These are phyloP conservation scores for Aspergillus amoenus DNA, from an alignment of 2,329 filamentous ascomycete species.

Conservation along the genomic window DNA sequence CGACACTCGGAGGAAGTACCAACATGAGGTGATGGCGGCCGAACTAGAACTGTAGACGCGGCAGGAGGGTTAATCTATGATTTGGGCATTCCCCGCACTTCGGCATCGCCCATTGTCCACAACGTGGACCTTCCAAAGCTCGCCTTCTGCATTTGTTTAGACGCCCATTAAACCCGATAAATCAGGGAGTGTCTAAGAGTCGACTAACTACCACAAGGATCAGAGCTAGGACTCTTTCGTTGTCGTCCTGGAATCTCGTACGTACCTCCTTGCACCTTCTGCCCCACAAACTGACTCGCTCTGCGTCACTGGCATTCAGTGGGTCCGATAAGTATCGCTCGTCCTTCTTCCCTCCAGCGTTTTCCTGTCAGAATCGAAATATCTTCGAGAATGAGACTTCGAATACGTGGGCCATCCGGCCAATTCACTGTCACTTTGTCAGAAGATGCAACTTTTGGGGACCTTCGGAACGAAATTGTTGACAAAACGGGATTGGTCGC, in stretches of 20 bases:
- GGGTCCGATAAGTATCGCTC: not conserved
- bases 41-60: not conserved
- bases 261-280: not conserved
- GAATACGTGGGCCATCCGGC: constrained; percentile 73
- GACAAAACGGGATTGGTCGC: constrained; percentile 62
- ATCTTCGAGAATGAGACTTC: constrained; percentile 63
- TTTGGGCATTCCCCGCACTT: not conserved
- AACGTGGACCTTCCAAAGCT: not conserved
- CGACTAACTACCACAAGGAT: no score
- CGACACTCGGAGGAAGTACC: no score
- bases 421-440: constrained; percentile 68
- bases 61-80: not conserved
- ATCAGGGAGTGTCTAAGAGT: no score
- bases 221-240: no score
- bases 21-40: no score
- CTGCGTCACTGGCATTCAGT: not conserved
- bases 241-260: no score
- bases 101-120: not conserved
- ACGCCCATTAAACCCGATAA: no score
- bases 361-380: not conserved
- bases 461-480: constrained; percentile 45
- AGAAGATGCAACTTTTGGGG: constrained; percentile 58
- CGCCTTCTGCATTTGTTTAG: not conserved
- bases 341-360: not conserved
- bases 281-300: not conserved